Percentiles rank a stretch among this genome's conserved stretches.
Conservation (phyloP, 768 basidiomycete species). For the Lactarius trivialis region DNA sequence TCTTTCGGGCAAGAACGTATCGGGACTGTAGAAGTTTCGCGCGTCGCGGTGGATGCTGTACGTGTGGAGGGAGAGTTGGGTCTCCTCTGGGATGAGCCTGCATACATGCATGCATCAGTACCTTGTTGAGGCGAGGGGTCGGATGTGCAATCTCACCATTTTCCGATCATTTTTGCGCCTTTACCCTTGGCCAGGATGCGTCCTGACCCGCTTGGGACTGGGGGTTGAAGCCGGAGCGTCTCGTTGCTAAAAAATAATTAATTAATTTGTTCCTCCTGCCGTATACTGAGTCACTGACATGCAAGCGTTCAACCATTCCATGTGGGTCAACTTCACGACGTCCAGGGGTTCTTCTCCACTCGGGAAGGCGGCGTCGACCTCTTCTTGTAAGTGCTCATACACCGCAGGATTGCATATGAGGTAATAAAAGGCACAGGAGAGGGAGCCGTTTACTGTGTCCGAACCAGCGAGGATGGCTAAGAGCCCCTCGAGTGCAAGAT, state of each 20-base stretch:
- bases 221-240: conserved; percentile 42
- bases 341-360: conserved; percentile 19
- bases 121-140: too few species aligned
- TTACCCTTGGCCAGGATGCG: conserved; percentile 34
- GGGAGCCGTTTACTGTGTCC: conserved; percentile 36
- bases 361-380: conserved; percentile 12
- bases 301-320: conserved; percentile 21
- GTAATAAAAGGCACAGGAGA: conserved; percentile 33
- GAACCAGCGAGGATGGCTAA: conserved; percentile 39
- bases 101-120: too few species aligned
- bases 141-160: conserved; percentile 14
- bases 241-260: conserved; percentile 39
- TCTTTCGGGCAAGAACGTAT: conserved; percentile 18
- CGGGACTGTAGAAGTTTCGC: conserved; percentile 15
- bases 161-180: conserved; percentile 26
- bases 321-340: conserved; percentile 1
- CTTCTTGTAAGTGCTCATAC: conserved; percentile 14
- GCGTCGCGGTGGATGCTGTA: conserved; percentile 20
- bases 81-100: conserved; percentile 18
- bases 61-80: conserved; percentile 17
- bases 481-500: conserved; percentile 32
- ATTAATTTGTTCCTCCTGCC: neutral
- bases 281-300: conserved; percentile 18
- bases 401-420: conserved; percentile 31
- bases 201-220: conserved; percentile 43